A percentile compares a stretch with the other conserved stretches of the same genome.
Conservation (phyloP, 129 eudicot genomes). For the Helianthus annuus region HanXRQr2.0-SUNRISE NC_035449.2:1135273-1135772, state of each 20-base stretch:
- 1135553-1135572: conserved; percentile 74
- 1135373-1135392: conserved; percentile 70
- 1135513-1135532: conserved; percentile 49
- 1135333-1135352: conserved; percentile 84
- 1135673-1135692: conserved; percentile 71
- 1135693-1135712: conserved; percentile 72
- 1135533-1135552: conserved; percentile 65
- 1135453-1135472: conserved; percentile 78
- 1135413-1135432: conserved; percentile 68
- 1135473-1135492: conserved; percentile 68
- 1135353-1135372: conserved; percentile 62
- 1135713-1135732: conserved; percentile 58
- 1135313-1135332: conserved; percentile 68
- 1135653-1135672: conserved; percentile 81
- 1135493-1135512: conserved; percentile 54
- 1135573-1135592: conserved; percentile 78
- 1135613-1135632: conserved; percentile 65
- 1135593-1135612: conserved; percentile 79
- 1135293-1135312: conserved; percentile 65
- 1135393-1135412: conserved; percentile 65
- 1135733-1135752: conserved; percentile 41
- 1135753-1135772: conserved; percentile 23
- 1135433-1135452: conserved; percentile 64
- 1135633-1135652: conserved; percentile 61
- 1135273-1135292: conserved; percentile 66